Evolutionary conservation across 257 asterid species (phyloP), one percentile per base, ranked within the genome.

Genomic region (Solanum pimpinellifolium): DNA sequence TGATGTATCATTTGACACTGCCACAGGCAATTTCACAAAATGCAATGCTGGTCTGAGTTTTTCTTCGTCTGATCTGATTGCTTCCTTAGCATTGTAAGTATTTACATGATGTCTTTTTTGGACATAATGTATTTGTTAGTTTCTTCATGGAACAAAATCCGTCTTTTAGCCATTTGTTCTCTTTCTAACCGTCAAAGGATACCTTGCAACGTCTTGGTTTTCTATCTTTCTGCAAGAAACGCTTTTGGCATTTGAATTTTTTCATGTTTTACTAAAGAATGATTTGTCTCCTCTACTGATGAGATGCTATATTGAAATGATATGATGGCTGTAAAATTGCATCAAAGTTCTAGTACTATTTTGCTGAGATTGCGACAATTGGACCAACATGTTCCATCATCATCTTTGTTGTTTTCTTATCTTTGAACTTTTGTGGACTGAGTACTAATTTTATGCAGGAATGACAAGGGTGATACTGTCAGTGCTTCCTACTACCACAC

Each of bases 1-100:
- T 60, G 98, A 97, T 89, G 83, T 97, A 87, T 93, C 99, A 31
- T 97, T 97, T 52, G 97, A 97, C 93, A 97, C 99, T 1, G 95
- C 98, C 75, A 90, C 98, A 0, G 97, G 98, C 60, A 92, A 91
- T 59, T 96, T 97, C 82, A 92, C 93, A 88, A 96, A 93, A 87
- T 94, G 88, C 91, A 96, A 96, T 86, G 96, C 95, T 81, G 98
- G 93, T 56, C 80, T 94, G 88, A 96, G 93, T 90, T 94, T 92
- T 89, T 88, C 94, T 83, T 87, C 93, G 29, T 68, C 98, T 27
- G 99, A 97, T 91, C 91, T 97, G 44, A 90, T 96, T 87, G 98
- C 98, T 74, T 96, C 99, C 66, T 89, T 97, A 90, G 87, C 88
- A 41, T 83, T 97, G 99, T 97, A 90, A 93, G 99, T 91, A 83